Base-by-base conservation (phyloP, 129 eudicot species). In the Chrysanthemum makinoi region DNA sequence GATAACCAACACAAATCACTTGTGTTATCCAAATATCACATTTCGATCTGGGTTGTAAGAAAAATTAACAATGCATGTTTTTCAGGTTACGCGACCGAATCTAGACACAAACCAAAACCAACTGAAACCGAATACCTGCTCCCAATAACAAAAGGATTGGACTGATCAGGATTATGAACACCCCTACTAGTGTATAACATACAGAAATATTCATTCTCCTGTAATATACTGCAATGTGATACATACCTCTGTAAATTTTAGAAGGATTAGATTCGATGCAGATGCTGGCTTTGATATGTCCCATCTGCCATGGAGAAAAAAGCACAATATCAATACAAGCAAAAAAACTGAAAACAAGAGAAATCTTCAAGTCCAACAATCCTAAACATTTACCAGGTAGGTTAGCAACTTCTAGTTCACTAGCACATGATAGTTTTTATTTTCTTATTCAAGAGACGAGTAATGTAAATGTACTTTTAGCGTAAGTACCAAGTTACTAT, bases 251-350 rank as follows among this genome's bases (percentile, higher is more conserved):
- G 75, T 80, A 43, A 94, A 94, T 74, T 75, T 87, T 22, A 94
- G 81, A 66, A 94, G 97, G 74, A 94, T 79, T 48, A 94, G 77
- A 80, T 94, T 94, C 33, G 91, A 77, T 24, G 88, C 87, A 28
- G 96, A 85, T 73, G 99, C 99, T 14, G 96, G 91, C 82, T 90
- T 94, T 61, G 90, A 65, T 59, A 55, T 51, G 80, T 94, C 96
- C 99, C 99, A 94, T 80, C 99, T 94, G 72, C 65, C 62, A 74
- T 52, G 14, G 10, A 15, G 24, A 60, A 65, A 35, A 60, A 68
- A 75, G 62, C 66, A 84, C 74, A 69, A 69, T 30, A 30, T 16
- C 16, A 62, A 77, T 15, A 44, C 20, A n/a, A 15, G 19, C 56
- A 76, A 66, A 50, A 24, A 35, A 54, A 3, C 13, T 3, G 20